Conservation (phyloP, 371 early-diverging fungal genomes). For the Mucor velutinosus region DNA sequence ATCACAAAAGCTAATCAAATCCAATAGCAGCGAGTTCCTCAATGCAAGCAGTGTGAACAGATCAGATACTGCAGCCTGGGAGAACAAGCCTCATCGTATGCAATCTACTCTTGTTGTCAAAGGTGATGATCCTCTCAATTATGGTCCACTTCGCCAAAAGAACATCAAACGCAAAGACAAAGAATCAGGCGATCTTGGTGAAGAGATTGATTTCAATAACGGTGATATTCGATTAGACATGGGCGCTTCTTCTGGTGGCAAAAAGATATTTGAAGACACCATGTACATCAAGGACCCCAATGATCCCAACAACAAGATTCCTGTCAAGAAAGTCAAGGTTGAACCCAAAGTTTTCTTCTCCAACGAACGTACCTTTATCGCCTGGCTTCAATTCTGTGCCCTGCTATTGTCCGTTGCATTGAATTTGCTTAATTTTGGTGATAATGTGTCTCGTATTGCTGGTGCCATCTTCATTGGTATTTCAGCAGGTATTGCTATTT, state of each 20-base stretch:
- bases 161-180: not conserved
- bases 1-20: not conserved
- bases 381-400: slow-evolving; percentile 84
- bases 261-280: slow-evolving; percentile 12
- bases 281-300: slow-evolving; percentile 24
- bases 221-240: slow-evolving; percentile 30
- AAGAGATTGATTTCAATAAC: slow-evolving; percentile 24
- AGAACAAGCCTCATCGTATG: slow-evolving; percentile 31
- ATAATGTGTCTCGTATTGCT: slow-evolving; percentile 69
- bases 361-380: slow-evolving; percentile 98
- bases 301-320: slow-evolving; percentile 23
- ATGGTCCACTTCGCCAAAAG: slow-evolving; percentile 20
- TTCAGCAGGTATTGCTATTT: slow-evolving; percentile 38
- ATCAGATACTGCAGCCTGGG: slow-evolving; percentile 5
- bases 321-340: slow-evolving; percentile 82
- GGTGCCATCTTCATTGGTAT: slow-evolving; percentile 76
- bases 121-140: slow-evolving; percentile 29
- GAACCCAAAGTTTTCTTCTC: slow-evolving; percentile 99
- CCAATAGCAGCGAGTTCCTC: not conserved
- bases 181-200: slow-evolving; percentile 22
- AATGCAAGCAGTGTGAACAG: not conserved
- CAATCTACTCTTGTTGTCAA: slow-evolving; percentile 20
- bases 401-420: slow-evolving; percentile 76
- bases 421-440: slow-evolving; percentile 88
- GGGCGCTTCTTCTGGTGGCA: not conserved